Evolutionary conservation across 2,329 filamentous ascomycete genomes (phyloP), one percentile per base, ranked within the genome.

Genomic region (Diaporthe caulivora): DNA sequence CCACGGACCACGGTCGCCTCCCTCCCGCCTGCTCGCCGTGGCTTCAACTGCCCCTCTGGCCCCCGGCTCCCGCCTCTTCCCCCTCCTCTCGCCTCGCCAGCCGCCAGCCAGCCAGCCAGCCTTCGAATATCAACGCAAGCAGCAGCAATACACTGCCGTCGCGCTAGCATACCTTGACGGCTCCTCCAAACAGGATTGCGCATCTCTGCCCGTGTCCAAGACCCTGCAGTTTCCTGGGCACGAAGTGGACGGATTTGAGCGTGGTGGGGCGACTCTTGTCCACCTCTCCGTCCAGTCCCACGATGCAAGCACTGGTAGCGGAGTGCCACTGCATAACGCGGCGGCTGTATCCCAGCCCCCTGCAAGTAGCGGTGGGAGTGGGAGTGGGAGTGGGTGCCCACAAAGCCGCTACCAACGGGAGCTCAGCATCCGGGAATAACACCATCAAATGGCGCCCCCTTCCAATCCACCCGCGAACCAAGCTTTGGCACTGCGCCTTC

Each of bases 341-440:
- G 49, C 47, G 64, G 64, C 47, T 54, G 31, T 37, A 37, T 51
- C 49, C 40, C 24, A 34, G 51, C 47, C 47, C 65, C 65, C 49
- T 69, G 65, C 37, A 69, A 69, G 51, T 55, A 47, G 65, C 53
- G 65, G 49, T 55, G 65, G 65, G 65, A 42, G 29, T 57, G 65
- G 26, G 51, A 69, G 65, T 47, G 65, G 26, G 51, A 57, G 65
- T 44, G 65, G 65, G 49, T 55, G 65, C 34, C 49, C 51, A 44
- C 37, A 34, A 11, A n/a, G 26, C 65, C 18, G 53, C 34, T 31
- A 57, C 49, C 53, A 69, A 57, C 51, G 24, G 65, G 65, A 42
- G 37, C 51, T 11, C 51, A 44, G 49, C 65, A 57, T 57, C 51
- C 65, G 65, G 65, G 51, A 69, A 69, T 69, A 69, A 69, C 65